These are phyloP conservation scores for Nephelium lappaceum DNA, from an alignment of 345 rosid species.

Conservation along the genomic window DNA sequence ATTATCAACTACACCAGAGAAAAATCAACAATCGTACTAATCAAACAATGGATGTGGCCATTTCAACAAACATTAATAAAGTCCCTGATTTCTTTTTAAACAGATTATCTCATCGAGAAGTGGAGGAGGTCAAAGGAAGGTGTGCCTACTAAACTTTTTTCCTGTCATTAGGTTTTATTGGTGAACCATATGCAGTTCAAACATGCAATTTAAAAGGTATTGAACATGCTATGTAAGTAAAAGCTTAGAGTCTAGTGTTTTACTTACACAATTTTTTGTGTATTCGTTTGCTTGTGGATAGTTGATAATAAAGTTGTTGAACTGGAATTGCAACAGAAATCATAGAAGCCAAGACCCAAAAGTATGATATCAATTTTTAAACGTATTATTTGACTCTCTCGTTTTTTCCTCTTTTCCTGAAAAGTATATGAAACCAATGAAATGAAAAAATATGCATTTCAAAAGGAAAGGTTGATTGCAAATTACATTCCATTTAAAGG, in stretches of 20 bases:
- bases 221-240: too few relatives aligned
- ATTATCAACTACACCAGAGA: not conserved
- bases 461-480: not conserved
- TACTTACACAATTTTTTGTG: too few relatives aligned
- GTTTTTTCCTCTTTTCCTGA: not conserved
- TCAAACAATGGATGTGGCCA: not conserved
- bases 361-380: too few relatives aligned
- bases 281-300: too few relatives aligned
- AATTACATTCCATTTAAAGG: too few relatives aligned
- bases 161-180: not conserved
- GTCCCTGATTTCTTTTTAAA: too few relatives aligned
- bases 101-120: not conserved
- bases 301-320: too few relatives aligned
- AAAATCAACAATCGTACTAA: not conserved
- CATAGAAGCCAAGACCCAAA: not conserved
- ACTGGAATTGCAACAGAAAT: not conserved
- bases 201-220: not conserved
- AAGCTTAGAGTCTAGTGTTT: too few relatives aligned
- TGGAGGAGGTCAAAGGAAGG: not conserved
- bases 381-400: not conserved
- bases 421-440: not conserved
- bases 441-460: not conserved
- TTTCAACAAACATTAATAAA: too few relatives aligned
- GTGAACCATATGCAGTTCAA: not conserved
- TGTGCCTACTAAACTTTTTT: slow-evolving; percentile 1